Evolutionary conservation across 2,329 filamentous ascomycete species (phyloP).

Genomic region (Alternaria consortialis): DNA sequence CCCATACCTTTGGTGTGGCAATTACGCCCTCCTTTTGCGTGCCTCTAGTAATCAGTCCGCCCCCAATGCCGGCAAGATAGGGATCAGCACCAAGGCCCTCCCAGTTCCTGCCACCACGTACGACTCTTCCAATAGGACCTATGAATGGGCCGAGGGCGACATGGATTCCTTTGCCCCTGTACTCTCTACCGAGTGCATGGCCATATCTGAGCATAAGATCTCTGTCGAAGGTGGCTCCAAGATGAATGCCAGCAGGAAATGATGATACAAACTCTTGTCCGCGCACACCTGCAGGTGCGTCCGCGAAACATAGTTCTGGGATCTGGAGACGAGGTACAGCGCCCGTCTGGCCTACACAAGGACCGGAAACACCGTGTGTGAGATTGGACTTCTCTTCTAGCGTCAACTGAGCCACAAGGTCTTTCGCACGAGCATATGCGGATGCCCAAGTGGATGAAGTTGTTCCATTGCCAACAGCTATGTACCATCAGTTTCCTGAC

Average conservation of each 20-base stretch:
- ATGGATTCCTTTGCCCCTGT: constrained; percentile 75
- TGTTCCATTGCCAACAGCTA: constrained; percentile 37
- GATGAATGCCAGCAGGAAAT: constrained; percentile 42
- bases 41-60: constrained; percentile 59
- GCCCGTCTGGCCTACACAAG: constrained; percentile 49
- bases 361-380: constrained; percentile 46
- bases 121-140: constrained; percentile 75
- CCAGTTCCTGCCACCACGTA: constrained; percentile 76
- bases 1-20: constrained; percentile 30
- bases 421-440: constrained; percentile 49
- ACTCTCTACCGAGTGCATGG: constrained; percentile 73
- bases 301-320: constrained; percentile 51
- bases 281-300: constrained; percentile 48
- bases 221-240: constrained; percentile 77
- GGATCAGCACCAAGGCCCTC: constrained; percentile 77
- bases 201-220: constrained; percentile 72
- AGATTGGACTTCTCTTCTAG: constrained; percentile 56
- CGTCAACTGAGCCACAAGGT: constrained; percentile 53
- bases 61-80: constrained; percentile 65
- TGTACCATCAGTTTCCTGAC: constrained; percentile 6
- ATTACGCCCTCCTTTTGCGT: constrained; percentile 63
- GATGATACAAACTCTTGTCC: constrained; percentile 44
- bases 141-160: constrained; percentile 74
- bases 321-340: constrained; percentile 49
- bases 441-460: constrained; percentile 35